Evolutionary conservation across 192 early-diverging fungal genomes (phyloP).

Genomic region (Coemansia aciculifera): DNA sequence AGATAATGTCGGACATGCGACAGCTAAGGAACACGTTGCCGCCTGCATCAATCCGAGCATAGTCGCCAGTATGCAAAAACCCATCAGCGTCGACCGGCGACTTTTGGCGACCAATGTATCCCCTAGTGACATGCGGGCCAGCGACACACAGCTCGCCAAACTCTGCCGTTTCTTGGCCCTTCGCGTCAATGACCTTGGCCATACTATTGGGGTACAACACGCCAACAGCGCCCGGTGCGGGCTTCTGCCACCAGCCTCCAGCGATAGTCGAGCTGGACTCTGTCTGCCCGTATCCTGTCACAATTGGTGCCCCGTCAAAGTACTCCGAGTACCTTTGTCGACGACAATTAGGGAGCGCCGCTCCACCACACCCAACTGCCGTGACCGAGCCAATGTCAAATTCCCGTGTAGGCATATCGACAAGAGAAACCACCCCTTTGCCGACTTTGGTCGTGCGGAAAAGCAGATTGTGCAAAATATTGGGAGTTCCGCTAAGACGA

Average conservation of each 20-base stretch:
- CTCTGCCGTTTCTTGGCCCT: slow-evolving; percentile 63
- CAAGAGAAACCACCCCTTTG: background rate
- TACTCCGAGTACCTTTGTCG: slow-evolving; percentile 14
- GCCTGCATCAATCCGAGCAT: slow-evolving; percentile 62
- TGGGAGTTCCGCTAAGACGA: slow-evolving; percentile 22
- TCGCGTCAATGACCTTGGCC: slow-evolving; percentile 36
- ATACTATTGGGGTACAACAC: slow-evolving; percentile 36
- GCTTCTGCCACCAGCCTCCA: slow-evolving; percentile 11
- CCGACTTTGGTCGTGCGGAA: slow-evolving; percentile 1
- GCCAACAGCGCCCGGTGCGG: slow-evolving; percentile 25
- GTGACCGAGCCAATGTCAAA: slow-evolving; percentile 26
- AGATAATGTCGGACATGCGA: slow-evolving; percentile 82
- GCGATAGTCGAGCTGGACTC: slow-evolving; percentile 31
- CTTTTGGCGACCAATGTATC: slow-evolving; percentile 74
- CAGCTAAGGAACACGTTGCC: slow-evolving; percentile 65
- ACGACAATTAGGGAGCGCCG: slow-evolving; percentile 18
- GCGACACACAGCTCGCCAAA: slow-evolving; percentile 80
- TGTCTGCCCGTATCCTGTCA: slow-evolving; percentile 34
- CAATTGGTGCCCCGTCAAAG: slow-evolving; percentile 20
- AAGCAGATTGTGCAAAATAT: slow-evolving; percentile 16
- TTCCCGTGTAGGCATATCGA: background rate
- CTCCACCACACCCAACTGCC: slow-evolving; percentile 37
- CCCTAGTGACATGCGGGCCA: slow-evolving; percentile 82
- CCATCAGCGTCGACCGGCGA: slow-evolving; percentile 69
- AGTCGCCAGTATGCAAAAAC: slow-evolving; percentile 79